Evolutionary conservation across 345 rosid genomes (phyloP).

Genomic region (Dipteronia dyeriana): DNA sequence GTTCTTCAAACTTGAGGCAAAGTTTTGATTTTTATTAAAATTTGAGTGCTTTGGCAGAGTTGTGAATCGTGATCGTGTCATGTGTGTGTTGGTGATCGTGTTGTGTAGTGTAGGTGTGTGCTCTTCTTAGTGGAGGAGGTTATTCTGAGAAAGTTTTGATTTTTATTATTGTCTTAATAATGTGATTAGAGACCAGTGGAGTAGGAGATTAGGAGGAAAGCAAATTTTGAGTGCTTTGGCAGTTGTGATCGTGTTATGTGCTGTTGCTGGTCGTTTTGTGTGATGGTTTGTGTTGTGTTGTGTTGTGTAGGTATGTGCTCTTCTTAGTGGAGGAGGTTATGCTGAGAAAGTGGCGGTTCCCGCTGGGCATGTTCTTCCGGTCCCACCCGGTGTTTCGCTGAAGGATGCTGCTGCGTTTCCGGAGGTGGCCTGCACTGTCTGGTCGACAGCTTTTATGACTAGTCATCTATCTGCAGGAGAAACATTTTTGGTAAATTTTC

Average conservation of each 20-base stretch:
- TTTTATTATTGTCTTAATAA: no score
- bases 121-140: slow-evolving; percentile 68
- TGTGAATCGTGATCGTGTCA: background rate
- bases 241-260: background rate
- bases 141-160: slow-evolving; percentile 61
- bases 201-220: background rate
- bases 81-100: background rate
- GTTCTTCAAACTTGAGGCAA: background rate
- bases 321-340: slow-evolving; percentile 65
- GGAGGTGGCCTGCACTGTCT: slow-evolving; percentile 73
- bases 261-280: background rate
- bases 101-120: slow-evolving; percentile 46
- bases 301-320: slow-evolving; percentile 57
- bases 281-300: slow-evolving; percentile 5
- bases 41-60: background rate
- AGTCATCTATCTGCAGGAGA: slow-evolving; percentile 58
- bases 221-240: background rate
- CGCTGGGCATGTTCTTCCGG: slow-evolving; percentile 60
- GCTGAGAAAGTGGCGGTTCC: slow-evolving; percentile 75
- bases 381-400: slow-evolving; percentile 51
- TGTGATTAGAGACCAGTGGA: background rate
- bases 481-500: slow-evolving; percentile 48
- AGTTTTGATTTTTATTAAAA: background rate
- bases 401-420: slow-evolving; percentile 63
- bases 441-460: slow-evolving; percentile 71